Percentiles rank a stretch among this genome's conserved stretches.
These are phyloP conservation scores for Bipolaris oryzae DNA, from an alignment of 2,329 filamentous ascomycete species.

Conservation along the genomic window DNA sequence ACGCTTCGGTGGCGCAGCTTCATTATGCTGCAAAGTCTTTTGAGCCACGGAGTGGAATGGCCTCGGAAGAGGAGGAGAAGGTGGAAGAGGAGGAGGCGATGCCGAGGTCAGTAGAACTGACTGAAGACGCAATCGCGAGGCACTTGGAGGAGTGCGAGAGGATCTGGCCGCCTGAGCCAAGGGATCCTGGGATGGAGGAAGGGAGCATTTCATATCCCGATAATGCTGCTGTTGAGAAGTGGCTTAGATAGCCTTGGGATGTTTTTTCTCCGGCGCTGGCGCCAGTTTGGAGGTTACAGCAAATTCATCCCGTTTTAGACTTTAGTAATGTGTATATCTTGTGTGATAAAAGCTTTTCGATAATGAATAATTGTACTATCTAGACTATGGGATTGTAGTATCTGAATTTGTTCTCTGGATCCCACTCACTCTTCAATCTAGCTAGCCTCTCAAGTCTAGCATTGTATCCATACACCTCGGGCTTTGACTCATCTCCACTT, in stretches of 20 bases:
- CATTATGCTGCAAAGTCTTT: neutral
- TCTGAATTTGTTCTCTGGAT: constrained; percentile 36
- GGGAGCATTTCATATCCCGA: constrained; percentile 2
- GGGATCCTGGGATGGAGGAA: constrained; percentile 5
- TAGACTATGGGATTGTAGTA: constrained; percentile 35
- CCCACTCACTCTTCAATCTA: constrained; percentile 38
- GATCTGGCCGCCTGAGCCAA: constrained; percentile 3
- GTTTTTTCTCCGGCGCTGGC: neutral
- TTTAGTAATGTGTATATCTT: no score
- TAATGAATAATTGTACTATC: neutral
- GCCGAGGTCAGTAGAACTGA: constrained; percentile 12
- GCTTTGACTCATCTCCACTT: constrained; percentile 32
- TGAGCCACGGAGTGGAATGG: neutral
- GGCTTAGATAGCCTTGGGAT: constrained; percentile 1
- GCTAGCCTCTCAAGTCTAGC: constrained; percentile 32
- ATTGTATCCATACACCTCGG: constrained; percentile 42
- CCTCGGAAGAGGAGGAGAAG: neutral
- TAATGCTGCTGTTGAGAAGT: constrained; percentile 2
- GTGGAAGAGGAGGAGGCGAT: neutral
- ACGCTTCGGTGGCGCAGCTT: neutral
- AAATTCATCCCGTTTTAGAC: no score
- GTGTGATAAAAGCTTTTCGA: no score
- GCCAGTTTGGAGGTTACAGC: neutral
- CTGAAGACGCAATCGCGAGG: constrained; percentile 9
- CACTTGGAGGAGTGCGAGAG: constrained; percentile 5